These are phyloP conservation scores for Alternaria brassicicola DNA, from an alignment of 2,329 filamentous ascomycete species.

Conservation along the genomic window DNA sequence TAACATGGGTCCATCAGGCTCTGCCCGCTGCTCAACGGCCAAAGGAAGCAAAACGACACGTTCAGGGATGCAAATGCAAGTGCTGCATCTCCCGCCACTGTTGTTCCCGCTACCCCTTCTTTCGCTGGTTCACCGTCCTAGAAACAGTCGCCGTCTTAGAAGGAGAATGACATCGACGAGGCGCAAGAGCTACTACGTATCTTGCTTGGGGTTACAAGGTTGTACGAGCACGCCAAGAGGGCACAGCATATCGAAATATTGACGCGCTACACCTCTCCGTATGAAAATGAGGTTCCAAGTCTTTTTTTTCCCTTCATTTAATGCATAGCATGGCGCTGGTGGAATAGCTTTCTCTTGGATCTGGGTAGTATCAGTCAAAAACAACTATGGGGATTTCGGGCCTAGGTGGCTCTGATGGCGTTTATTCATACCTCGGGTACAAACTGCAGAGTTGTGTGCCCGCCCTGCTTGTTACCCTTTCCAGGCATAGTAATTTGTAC, in stretches of 20 bases:
- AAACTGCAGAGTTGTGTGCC: not conserved
- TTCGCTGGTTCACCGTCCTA: conserved; percentile 20
- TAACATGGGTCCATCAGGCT: conserved; percentile 37
- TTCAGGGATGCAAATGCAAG: conserved; percentile 45
- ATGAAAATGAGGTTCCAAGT: not conserved
- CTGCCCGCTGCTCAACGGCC: conserved; percentile 48
- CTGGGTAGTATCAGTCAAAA: not conserved
- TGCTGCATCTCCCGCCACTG: conserved; percentile 33
- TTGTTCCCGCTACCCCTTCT: conserved; percentile 19
- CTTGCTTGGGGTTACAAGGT: not conserved
- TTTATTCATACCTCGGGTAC: not conserved
- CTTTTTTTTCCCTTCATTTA: not conserved
- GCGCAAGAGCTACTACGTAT: not conserved
- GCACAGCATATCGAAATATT: not conserved
- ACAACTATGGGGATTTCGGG: not conserved
- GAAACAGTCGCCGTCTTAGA: not conserved
- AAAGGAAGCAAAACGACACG: conserved; percentile 48
- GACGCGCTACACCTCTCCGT: not conserved
- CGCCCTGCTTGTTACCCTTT: not conserved
- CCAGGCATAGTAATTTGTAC: not conserved
- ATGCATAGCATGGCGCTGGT: conserved; percentile 4
- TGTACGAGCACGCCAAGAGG: not conserved
- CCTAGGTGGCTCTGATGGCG: not conserved
- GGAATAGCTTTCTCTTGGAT: not conserved
- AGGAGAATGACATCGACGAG: not conserved